Base-by-base conservation (phyloP, 2,329 filamentous ascomycete species). In the Sclerotinia sclerotiorum region DNA sequence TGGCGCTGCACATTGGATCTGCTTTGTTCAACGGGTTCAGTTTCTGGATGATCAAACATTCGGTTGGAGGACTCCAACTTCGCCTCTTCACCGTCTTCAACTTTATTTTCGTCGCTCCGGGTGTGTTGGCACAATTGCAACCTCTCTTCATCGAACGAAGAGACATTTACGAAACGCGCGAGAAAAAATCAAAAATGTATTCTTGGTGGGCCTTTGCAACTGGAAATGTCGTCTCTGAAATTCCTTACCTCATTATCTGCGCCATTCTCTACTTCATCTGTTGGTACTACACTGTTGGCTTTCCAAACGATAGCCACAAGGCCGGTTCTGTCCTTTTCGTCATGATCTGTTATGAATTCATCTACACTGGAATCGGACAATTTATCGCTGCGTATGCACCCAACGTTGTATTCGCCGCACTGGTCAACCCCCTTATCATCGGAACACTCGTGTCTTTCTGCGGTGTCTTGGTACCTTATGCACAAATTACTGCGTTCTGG, bases 391-490 rank as follows among this genome's bases (percentile, higher is more conserved):
- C 87, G 0, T 88, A 88, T 69, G 84, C 86, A 0, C 87, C 87
- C 0, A 88, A 87, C 70, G 85, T 83, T 46, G 82, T 87, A 15
- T 87, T 88, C 56, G 87, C 87, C 0, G 80, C 84, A 0, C 80
- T 88, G 5, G 82, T 83, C 70, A 88, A 88, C 71, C 85, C 85
- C 0, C 74, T 88, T 0, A 65, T 88, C 15, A 79, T 88, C 67
- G 82, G 84, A 7, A 77, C 87, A 52, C 81, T 92, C 3, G 83
- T 92, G 11, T 85, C 84, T 1, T 93, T 94, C 80, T 93, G 90
- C 73, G 91, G 91, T 70, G 89, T 93, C 1, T 81, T 92, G 6
- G 90, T 93, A 0, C 90, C 90, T 0, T 91, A 89, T 82, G 83
- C 0, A 86, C 89, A 88, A 71, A 74, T 93, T 29, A 84, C 87